Evolutionary conservation across 352 stramenopile genomes (phyloP).

Genomic region (Pythium grandisporangium): DNA sequence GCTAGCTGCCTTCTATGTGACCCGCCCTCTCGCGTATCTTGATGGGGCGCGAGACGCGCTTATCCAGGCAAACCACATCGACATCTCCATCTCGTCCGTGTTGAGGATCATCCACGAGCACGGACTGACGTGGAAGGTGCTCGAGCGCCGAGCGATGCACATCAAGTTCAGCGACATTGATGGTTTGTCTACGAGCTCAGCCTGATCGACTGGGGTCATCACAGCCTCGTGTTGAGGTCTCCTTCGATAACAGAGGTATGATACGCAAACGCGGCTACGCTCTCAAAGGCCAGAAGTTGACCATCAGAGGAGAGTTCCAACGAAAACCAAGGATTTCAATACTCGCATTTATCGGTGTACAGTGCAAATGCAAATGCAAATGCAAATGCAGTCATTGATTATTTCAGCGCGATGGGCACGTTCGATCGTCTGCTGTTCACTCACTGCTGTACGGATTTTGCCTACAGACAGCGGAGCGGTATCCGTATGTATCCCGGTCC

Average conservation of each 20-base stretch:
- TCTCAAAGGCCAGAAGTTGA: slow-evolving; percentile 10
- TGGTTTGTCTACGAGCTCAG: slow-evolving; percentile 17
- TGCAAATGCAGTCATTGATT: slow-evolving; percentile 15
- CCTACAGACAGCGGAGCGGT: slow-evolving; percentile 3
- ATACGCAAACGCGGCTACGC: slow-evolving; percentile 15
- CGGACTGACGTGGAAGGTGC: slow-evolving; percentile 17
- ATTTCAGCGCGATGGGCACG: slow-evolving; percentile 15
- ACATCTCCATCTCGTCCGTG: slow-evolving; percentile 3
- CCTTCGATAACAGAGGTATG: slow-evolving; percentile 23
- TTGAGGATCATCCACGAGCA: slow-evolving; percentile 10
- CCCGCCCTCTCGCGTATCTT: slow-evolving; percentile 8
- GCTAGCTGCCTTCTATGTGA: slow-evolving; percentile 7
- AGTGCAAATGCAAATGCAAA: too few relatives aligned
- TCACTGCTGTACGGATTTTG: slow-evolving; percentile 12
- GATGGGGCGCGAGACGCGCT: slow-evolving; percentile 9
- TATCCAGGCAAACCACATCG: background rate
- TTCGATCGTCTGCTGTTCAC: slow-evolving; percentile 18
- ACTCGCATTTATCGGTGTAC: slow-evolving; percentile 2
- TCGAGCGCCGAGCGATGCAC: slow-evolving; percentile 17
- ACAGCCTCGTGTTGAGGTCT: slow-evolving; percentile 15
- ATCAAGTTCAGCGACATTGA: slow-evolving; percentile 14
- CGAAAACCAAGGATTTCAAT: slow-evolving; percentile 17
- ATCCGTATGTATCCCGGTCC: too few relatives aligned
- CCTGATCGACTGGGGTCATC: background rate
- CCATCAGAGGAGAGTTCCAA: slow-evolving; percentile 13